phyloP scores from a whole-genome alignment of 2,329 filamentous ascomycete species.

The Aspergillus sp. region DNA sequence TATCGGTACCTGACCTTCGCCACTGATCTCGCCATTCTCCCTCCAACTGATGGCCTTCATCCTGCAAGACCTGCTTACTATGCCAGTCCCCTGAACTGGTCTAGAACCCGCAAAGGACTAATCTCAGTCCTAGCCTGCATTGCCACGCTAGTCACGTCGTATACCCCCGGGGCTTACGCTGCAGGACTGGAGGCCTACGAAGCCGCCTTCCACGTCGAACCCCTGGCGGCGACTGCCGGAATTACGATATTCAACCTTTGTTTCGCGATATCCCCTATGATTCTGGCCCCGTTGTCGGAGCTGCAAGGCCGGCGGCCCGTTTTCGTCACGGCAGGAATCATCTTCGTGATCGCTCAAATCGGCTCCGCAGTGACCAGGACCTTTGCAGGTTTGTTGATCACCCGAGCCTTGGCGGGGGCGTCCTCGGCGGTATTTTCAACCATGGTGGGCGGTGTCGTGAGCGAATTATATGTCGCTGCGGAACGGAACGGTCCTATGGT shows the following conservation, averaged over 20 bases:
- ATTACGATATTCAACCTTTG: not conserved
- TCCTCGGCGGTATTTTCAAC: not conserved
- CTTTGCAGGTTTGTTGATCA: not conserved
- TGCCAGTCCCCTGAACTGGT: too few species aligned
- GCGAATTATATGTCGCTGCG: not conserved
- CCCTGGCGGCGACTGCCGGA: not conserved
- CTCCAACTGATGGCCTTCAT: too few species aligned
- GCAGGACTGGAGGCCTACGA: not conserved
- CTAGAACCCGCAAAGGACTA: too few species aligned
- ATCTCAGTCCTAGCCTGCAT: too few species aligned
- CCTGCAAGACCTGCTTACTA: too few species aligned
- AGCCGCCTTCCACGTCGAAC: not conserved
- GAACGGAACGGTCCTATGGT: not conserved
- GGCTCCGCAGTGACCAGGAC: not conserved
- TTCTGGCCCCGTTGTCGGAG: not conserved
- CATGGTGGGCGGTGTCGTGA: not conserved
- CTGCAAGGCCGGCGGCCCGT: not conserved
- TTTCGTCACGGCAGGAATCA: not conserved
- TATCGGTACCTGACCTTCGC: too few species aligned
- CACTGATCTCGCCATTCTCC: too few species aligned
- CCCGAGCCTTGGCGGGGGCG: not conserved
- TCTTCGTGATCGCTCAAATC: not conserved
- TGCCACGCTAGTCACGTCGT: not conserved
- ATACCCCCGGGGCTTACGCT: not conserved
- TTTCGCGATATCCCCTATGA: not conserved